A percentile compares a stretch with the other conserved stretches of the same genome.
Conservation (phyloP, 1,284 basidiomycete species). For the Apiotrichum montevideense region DNA sequence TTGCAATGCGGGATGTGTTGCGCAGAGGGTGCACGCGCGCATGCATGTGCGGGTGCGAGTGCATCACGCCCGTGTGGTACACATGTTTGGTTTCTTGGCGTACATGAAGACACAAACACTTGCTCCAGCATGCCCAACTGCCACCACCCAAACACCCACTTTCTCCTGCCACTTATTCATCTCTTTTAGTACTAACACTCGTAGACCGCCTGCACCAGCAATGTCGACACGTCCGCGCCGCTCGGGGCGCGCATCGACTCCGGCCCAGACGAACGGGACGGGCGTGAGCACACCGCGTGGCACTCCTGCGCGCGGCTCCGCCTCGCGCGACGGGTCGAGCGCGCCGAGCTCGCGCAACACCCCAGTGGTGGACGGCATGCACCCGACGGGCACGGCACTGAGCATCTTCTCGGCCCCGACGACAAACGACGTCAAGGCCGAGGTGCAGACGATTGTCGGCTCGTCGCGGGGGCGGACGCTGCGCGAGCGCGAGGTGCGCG, state of each 20-base stretch:
- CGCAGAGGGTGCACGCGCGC: neutral
- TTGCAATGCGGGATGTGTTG: too few species aligned
- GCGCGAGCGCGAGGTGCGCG: slow-evolving; percentile 9
- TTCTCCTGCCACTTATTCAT: neutral
- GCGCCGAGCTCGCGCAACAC: slow-evolving; percentile 15
- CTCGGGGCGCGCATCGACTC: slow-evolving; percentile 6
- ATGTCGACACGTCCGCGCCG: slow-evolving; percentile 10
- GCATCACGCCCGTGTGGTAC: too few species aligned
- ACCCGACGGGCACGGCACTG: slow-evolving; percentile 14
- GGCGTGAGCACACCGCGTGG: slow-evolving; percentile 1
- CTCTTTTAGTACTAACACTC: neutral
- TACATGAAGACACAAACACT: too few species aligned
- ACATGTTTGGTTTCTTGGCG: too few species aligned
- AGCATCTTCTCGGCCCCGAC: slow-evolving; percentile 30
- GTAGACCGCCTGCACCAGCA: slow-evolving; percentile 5
- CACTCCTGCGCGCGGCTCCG: slow-evolving; percentile 1
- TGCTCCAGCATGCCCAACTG: neutral
- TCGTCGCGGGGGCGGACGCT: slow-evolving; percentile 1
- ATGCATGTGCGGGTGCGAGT: too few species aligned
- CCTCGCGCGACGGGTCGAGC: slow-evolving; percentile 12
- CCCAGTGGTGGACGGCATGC: neutral
- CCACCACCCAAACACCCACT: neutral
- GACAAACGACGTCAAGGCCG: slow-evolving; percentile 15
- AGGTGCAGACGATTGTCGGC: slow-evolving; percentile 17
- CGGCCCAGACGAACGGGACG: slow-evolving; percentile 1